Conservation (phyloP, 306 rosid species). For the Pyrus bretschneideri region DNA sequence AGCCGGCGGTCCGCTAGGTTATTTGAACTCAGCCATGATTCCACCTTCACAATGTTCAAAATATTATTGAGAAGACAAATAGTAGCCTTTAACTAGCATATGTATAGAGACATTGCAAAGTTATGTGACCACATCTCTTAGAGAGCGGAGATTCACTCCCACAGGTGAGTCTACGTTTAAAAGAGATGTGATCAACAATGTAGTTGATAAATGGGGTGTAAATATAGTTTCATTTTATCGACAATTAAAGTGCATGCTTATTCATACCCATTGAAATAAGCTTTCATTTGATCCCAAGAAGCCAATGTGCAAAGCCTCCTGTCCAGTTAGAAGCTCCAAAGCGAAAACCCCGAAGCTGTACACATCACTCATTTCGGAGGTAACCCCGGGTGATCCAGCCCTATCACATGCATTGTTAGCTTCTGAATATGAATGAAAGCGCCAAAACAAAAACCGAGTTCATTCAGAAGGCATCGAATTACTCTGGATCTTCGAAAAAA, state of each 20-base stretch:
- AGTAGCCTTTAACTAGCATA: neutral
- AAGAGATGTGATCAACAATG: neutral
- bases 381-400: constrained; percentile 13
- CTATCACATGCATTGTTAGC: constrained; percentile 9
- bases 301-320: constrained; percentile 30
- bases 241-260: neutral
- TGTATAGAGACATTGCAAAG: neutral
- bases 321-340: constrained; percentile 41
- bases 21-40: constrained; percentile 31
- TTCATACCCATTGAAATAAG: constrained; percentile 34
- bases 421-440: neutral
- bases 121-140: neutral
- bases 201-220: neutral
- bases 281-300: constrained; percentile 36
- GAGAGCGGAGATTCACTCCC: neutral
- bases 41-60: constrained; percentile 26
- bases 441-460: neutral
- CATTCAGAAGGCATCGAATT: constrained; percentile 10
- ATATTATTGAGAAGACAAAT: neutral
- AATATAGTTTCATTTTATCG: neutral
- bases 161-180: neutral
- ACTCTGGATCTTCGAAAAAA: constrained; percentile 44
- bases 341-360: constrained; percentile 47
- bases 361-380: constrained; percentile 32
- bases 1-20: constrained; percentile 32